Conservation (phyloP, 2,329 filamentous ascomycete genomes). For the Myriosclerotinia duriaeana region DNA sequence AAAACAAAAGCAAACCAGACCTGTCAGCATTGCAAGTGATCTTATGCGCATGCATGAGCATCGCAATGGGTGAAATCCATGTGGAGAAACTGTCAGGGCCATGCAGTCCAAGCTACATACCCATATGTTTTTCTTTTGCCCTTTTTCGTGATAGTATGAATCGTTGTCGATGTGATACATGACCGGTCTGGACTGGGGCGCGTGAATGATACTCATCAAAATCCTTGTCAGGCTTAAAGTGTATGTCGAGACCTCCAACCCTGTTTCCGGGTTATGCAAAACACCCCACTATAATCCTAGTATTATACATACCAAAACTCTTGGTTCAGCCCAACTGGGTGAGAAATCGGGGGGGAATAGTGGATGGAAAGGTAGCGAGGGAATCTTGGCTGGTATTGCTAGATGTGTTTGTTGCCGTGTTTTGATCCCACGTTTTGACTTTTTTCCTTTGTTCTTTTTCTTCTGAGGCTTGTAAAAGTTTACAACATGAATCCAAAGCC, state of each 20-base stretch:
- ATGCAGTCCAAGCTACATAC: constrained; percentile 4
- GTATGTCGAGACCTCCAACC: constrained; percentile 12
- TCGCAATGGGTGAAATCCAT: constrained; percentile 11
- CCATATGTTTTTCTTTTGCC: constrained; percentile 4
- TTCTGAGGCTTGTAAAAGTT: not conserved
- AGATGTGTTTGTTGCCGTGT: not conserved
- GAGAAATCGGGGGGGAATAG: not conserved
- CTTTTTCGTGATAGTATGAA: constrained; percentile 6
- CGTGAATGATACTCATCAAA: not conserved
- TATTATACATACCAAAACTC: constrained; percentile 3
- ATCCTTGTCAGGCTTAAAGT: constrained; percentile 12
- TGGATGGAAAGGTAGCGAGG: not conserved
- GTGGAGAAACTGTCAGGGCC: constrained; percentile 22
- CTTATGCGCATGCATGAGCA: constrained; percentile 23
- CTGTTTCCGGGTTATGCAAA: constrained; percentile 22
- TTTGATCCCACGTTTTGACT: not conserved
- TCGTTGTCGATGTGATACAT: not conserved
- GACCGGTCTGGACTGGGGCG: not conserved
- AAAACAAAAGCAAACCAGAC: not conserved
- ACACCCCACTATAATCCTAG: constrained; percentile 21
- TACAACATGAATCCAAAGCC: too few relatives aligned
- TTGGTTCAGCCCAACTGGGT: constrained; percentile 23
- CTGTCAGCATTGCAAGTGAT: constrained; percentile 24
- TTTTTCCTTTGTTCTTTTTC: not conserved
- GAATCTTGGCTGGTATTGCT: not conserved